Conservation (phyloP, 352 stramenopile genomes). For the Phytophthora sp. region DNA sequence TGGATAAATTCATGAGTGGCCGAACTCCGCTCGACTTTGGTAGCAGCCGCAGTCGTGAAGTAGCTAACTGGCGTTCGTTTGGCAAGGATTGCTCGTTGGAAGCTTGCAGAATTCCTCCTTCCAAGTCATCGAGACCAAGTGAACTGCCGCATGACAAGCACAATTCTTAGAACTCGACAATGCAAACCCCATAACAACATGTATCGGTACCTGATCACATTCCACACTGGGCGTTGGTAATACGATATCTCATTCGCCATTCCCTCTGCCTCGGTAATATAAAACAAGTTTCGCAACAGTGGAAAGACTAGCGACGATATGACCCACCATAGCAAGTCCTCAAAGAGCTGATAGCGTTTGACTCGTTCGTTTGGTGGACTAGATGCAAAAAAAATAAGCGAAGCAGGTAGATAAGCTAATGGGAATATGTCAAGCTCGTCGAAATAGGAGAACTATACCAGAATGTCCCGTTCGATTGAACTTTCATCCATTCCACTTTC, state of each 20-base stretch:
- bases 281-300: conserved; percentile 69
- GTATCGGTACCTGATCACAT: conserved; percentile 45
- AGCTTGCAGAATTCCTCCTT: conserved; percentile 47
- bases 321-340: conserved; percentile 51
- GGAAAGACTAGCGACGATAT: conserved; percentile 58
- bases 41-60: conserved; percentile 64
- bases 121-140: conserved; percentile 57
- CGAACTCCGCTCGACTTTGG: conserved; percentile 72
- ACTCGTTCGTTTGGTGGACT: conserved; percentile 65
- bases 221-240: conserved; percentile 76
- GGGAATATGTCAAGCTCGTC: not conserved
- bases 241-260: conserved; percentile 70
- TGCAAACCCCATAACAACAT: not conserved
- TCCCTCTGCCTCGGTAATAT: conserved; percentile 77
- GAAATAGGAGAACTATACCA: conserved; percentile 36
- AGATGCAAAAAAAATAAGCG: conserved; percentile 1
- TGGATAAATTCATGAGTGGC: conserved; percentile 82
- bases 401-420: not conserved
- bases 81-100: conserved; percentile 6
- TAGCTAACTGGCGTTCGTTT: conserved; percentile 42
- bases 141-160: conserved; percentile 35
- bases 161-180: conserved; percentile 1
- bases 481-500: conserved; percentile 49
- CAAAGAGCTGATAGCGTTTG: conserved; percentile 52
- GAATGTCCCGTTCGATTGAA: conserved; percentile 20